These are phyloP conservation scores for Trichophyton benhamiae DNA, from an alignment of 2,329 filamentous ascomycete genomes.

Conservation along the genomic window DNA sequence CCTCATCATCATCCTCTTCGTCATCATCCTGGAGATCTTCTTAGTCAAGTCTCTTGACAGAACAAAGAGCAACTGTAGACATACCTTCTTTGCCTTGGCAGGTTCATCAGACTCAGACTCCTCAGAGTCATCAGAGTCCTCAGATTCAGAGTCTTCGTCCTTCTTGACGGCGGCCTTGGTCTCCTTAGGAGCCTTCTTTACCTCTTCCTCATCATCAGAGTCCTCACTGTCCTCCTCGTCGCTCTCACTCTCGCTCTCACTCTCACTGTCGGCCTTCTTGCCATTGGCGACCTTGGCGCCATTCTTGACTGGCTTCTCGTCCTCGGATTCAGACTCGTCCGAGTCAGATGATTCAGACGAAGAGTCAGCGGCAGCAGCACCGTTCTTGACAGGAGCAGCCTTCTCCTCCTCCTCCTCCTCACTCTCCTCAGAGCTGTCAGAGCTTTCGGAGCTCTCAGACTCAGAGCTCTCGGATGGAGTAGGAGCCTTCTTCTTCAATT, in stretches of 20 bases:
- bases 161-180: constrained; percentile 4
- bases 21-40: not conserved
- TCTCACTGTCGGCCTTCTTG: constrained; percentile 17
- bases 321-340: constrained; percentile 19
- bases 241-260: constrained; percentile 18
- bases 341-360: constrained; percentile 21
- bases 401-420: constrained; percentile 16
- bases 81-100: not conserved
- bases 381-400: constrained; percentile 20
- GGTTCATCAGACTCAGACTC: not conserved
- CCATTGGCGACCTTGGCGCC: constrained; percentile 12
- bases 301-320: constrained; percentile 16
- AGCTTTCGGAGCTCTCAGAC: constrained; percentile 11
- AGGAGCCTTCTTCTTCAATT: constrained; percentile 10
- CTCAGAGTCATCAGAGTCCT: constrained; percentile 8
- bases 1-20: constrained; percentile 10
- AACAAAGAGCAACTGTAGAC: not conserved
- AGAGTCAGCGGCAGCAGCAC: constrained; percentile 19
- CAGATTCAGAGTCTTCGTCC: constrained; percentile 11
- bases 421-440: constrained; percentile 11
- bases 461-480: constrained; percentile 11
- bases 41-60: not conserved
- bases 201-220: constrained; percentile 21
- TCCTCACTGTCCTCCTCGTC: constrained; percentile 21
- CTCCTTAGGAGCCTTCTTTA: constrained; percentile 7